Evolutionary conservation across 2,329 filamentous ascomycete species (phyloP), one percentile per base, ranked within the genome.

Genomic region (Fusarium multiceps): DNA sequence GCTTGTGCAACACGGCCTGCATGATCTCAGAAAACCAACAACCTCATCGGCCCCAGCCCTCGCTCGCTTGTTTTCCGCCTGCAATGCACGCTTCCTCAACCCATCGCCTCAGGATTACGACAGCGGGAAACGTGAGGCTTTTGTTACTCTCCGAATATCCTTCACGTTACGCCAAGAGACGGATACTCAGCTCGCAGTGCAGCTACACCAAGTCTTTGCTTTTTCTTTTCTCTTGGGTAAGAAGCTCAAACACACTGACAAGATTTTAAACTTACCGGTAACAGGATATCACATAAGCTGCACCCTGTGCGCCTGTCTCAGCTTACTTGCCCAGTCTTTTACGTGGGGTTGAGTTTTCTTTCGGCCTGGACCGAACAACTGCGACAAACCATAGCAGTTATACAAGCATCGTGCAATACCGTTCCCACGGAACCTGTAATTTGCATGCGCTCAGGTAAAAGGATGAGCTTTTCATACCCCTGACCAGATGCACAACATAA

Each of bases 1-100:
- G 58, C 55, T 30, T 66, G 74, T 75, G 67, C 65, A 40, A 74
- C 72, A 63, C 61, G 66, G 72, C 63, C 68, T 75, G 73, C 74
- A 75, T 75, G 65, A 75, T 75, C 74, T 75, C 50, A 69, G 66
- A 72, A 61, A 66, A 66, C 63, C 57, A 66, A 55, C 63, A 75
- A 69, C 73, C 66, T 74, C 64, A 68, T 64, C 71, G 59, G 62
- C 59, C 45, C 58, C 66, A 74, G 66, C 69, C 61, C 56, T 75
- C 73, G 59, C 63, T 75, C 71, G 73, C 73, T 75, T 75, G 69
- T 66, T 61, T 59, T 51, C 68, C 61, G 57, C 50, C 54, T 62
- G 37, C 55, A 60, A 71, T 63, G 66, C 60, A 58, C 59, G 41
- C 32, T 56, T 59, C 62, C 51, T 49, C 62, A 47, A 55, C 56